Evolutionary conservation across 164 flowering plant species (phyloP).

Genomic region (Annona squamosa): DNA sequence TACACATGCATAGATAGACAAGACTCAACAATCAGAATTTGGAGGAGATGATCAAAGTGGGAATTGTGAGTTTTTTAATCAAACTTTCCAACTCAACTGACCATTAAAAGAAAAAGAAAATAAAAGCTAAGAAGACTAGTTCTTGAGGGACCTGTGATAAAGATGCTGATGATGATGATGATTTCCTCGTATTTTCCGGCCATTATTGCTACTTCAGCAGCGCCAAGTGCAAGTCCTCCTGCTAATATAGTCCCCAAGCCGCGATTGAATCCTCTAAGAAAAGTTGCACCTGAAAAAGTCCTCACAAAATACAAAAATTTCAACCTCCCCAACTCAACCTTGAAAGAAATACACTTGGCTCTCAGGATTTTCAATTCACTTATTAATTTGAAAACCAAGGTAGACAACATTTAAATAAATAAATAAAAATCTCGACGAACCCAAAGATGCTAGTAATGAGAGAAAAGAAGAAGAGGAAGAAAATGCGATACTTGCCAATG

Average conservation of each 20-base stretch:
- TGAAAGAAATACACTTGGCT: no score
- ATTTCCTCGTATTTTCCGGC: constrained; percentile 48
- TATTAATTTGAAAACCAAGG: no score
- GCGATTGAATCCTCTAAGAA: constrained; percentile 79
- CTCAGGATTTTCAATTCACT: no score
- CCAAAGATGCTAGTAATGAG: no score
- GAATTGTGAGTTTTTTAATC: no score
- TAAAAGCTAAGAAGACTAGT: background rate
- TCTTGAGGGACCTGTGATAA: constrained; percentile 44
- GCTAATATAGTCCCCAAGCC: constrained; percentile 80
- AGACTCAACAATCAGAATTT: no score
- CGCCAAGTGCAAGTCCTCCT: constrained; percentile 68
- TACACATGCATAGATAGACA: background rate
- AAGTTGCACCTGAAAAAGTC: constrained; percentile 55
- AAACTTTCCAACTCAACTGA: background rate
- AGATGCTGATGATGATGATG: constrained; percentile 47
- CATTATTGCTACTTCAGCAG: constrained; percentile 41
- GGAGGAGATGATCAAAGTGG: no score
- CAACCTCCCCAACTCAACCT: background rate
- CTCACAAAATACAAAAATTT: background rate
- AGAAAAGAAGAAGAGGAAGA: background rate
- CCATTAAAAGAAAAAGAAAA: background rate
- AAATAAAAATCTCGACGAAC: no score
- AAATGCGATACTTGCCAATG: constrained; percentile 39
- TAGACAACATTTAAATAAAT: no score